Percentiles rank a stretch among this genome's conserved stretches.
Evolutionary conservation across 2,329 filamentous ascomycete genomes (phyloP).

Genomic region (Botrytis pseudocinerea): DNA sequence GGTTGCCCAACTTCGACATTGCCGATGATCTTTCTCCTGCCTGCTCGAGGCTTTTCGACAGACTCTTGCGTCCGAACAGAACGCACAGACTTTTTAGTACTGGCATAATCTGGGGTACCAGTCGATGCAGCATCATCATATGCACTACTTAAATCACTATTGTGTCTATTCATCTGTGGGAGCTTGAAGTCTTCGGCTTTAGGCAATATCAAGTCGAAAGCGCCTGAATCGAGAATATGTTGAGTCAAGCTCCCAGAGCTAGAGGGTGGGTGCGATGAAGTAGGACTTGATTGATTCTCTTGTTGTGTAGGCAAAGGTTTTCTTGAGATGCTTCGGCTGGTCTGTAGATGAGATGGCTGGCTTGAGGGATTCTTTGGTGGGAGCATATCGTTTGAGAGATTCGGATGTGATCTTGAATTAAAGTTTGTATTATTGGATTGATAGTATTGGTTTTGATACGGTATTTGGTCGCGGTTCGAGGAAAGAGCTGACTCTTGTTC

Average conservation of each 20-base stretch:
- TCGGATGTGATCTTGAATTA: constrained; percentile 30
- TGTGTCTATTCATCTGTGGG: constrained; percentile 39
- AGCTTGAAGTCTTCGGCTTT: constrained; percentile 25
- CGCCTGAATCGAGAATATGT: constrained; percentile 50
- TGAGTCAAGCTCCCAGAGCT: constrained; percentile 45
- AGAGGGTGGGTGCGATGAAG: constrained; percentile 43
- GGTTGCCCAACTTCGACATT: constrained; percentile 27
- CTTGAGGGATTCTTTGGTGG: background rate
- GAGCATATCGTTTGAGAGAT: constrained; percentile 23
- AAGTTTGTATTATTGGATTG: background rate
- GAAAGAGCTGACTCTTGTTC: constrained; percentile 17
- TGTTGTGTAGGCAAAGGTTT: constrained; percentile 53
- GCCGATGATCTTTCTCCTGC: constrained; percentile 78
- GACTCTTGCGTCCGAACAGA: constrained; percentile 46
- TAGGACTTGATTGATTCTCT: constrained; percentile 44
- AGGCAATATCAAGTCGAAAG: constrained; percentile 45
- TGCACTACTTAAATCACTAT: constrained; percentile 45
- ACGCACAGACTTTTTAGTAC: constrained; percentile 46
- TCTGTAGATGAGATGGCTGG: constrained; percentile 40
- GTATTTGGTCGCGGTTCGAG: constrained; percentile 26
- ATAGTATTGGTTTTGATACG: constrained; percentile 26
- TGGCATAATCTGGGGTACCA: constrained; percentile 75
- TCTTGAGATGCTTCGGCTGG: constrained; percentile 47
- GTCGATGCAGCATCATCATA: constrained; percentile 65
- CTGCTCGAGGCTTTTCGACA: constrained; percentile 70